Percentiles rank a stretch among this genome's conserved stretches.
Evolutionary conservation across 208 protist genomes (phyloP).

Genomic region (Leishmania mexicana): DNA sequence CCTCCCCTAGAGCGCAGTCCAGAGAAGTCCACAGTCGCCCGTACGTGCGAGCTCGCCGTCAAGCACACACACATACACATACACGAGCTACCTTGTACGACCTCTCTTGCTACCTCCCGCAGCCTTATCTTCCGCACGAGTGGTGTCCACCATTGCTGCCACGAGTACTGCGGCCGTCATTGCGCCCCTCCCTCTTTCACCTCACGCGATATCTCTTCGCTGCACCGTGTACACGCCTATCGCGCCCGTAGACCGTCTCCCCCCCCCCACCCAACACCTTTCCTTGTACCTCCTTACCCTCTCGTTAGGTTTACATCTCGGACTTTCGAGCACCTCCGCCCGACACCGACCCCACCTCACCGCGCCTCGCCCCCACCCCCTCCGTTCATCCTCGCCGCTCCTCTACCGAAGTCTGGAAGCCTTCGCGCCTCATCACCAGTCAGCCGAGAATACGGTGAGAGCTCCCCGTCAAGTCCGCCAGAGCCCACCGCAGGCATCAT

Average conservation of each 20-base stretch:
- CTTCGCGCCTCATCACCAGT: background rate
- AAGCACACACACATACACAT: background rate
- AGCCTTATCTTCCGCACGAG: background rate
- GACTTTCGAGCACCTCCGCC: too few relatives aligned
- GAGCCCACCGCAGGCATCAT: background rate
- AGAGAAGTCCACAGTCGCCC: background rate
- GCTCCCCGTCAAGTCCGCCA: background rate
- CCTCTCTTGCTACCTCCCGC: background rate
- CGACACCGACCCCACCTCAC: background rate
- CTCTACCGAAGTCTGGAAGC: background rate
- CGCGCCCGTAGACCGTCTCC: background rate
- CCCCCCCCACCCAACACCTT: background rate
- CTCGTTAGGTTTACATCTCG: background rate
- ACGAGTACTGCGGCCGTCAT: background rate
- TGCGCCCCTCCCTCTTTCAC: background rate
- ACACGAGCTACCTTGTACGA: background rate
- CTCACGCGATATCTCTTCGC: slow-evolving; percentile 7
- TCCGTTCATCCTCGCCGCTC: background rate
- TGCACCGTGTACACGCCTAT: slow-evolving; percentile 1
- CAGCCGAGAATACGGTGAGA: background rate
- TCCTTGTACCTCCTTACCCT: background rate
- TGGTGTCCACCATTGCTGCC: background rate
- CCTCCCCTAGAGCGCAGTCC: background rate
- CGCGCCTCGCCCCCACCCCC: background rate
- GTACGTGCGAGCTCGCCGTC: background rate